These are phyloP conservation scores for Haplosporangium sp. DNA, from an alignment of 371 early-diverging fungal species.

Conservation along the genomic window DNA sequence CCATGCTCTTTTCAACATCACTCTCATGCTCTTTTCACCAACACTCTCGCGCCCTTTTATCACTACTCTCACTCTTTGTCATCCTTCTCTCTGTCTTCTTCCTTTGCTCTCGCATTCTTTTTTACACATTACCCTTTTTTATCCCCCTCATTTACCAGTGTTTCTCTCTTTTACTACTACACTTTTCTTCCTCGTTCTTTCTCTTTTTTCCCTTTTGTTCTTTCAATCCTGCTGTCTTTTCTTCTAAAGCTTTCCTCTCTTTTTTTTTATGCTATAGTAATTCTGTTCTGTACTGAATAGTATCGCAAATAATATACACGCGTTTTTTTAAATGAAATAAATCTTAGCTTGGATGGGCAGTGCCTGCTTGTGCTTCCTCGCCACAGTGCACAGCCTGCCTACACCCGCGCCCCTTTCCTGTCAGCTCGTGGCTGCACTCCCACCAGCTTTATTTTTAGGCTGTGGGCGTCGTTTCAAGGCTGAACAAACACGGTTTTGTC, in stretches of 20 bases:
- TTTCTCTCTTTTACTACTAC: too few relatives aligned
- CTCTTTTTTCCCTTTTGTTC: background rate
- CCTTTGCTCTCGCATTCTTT: too few relatives aligned
- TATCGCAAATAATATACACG: too few relatives aligned
- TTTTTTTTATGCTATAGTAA: background rate
- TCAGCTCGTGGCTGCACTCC: too few relatives aligned
- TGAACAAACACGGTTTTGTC: conserved; percentile 1
- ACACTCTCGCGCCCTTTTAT: background rate
- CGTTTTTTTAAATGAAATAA: too few relatives aligned
- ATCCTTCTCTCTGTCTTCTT: background rate
- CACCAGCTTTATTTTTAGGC: too few relatives aligned
- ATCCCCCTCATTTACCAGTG: too few relatives aligned
- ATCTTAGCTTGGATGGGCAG: too few relatives aligned
- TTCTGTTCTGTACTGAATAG: too few relatives aligned
- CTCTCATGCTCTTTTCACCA: background rate
- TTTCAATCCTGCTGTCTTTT: background rate
- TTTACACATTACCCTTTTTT: too few relatives aligned
- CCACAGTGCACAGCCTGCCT: background rate
- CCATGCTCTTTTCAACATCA: too few relatives aligned
- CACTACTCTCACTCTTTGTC: background rate
- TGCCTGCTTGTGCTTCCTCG: background rate
- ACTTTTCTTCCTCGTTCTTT: background rate
- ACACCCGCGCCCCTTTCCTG: too few relatives aligned
- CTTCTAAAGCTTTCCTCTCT: background rate
- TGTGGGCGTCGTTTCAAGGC: background rate